phyloP scores from a whole-genome alignment of 2,329 filamentous ascomycete genomes.

The Sporothrix brasiliensis region DNA sequence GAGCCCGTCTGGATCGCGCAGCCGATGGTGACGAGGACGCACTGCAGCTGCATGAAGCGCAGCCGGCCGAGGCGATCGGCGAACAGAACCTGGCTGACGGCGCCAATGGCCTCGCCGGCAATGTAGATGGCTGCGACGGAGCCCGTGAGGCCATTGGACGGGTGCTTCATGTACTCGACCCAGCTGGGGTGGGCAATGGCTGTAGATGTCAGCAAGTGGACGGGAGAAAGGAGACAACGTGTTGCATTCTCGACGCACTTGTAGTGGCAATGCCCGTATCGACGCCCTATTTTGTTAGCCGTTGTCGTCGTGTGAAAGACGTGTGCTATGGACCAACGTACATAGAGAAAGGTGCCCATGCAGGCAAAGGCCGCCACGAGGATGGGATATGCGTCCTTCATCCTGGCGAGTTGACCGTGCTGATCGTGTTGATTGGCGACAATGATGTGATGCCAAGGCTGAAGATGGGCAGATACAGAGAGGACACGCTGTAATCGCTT shows the following conservation, averaged over 20 bases:
- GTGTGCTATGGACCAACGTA: constrained; percentile 41
- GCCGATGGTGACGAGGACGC: constrained; percentile 58
- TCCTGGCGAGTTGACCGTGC: not conserved
- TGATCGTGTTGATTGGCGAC: not conserved
- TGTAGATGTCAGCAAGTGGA: not conserved
- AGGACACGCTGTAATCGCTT: not conserved
- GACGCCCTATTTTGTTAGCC: constrained; percentile 8
- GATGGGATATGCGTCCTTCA: constrained; percentile 10
- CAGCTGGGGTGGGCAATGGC: constrained; percentile 62
- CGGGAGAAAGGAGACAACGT: not conserved
- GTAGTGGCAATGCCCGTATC: constrained; percentile 28
- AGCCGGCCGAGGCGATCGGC: constrained; percentile 58
- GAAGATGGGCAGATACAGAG: not conserved
- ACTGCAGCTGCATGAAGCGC: constrained; percentile 58
- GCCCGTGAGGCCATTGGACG: constrained; percentile 58
- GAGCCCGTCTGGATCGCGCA: constrained; percentile 58
- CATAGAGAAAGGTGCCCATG: constrained; percentile 62
- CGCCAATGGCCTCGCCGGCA: constrained; percentile 60
- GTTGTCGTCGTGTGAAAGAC: not conserved
- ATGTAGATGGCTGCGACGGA: constrained; percentile 61
- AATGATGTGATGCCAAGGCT: not conserved
- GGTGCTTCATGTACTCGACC: constrained; percentile 61
- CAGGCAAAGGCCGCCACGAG: constrained; percentile 59
- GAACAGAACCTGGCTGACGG: constrained; percentile 55
- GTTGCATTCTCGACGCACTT: constrained; percentile 38